Evolutionary conservation across 2,329 filamentous ascomycete genomes (phyloP).

Genomic region (Lasiodiplodia theobromae): DNA sequence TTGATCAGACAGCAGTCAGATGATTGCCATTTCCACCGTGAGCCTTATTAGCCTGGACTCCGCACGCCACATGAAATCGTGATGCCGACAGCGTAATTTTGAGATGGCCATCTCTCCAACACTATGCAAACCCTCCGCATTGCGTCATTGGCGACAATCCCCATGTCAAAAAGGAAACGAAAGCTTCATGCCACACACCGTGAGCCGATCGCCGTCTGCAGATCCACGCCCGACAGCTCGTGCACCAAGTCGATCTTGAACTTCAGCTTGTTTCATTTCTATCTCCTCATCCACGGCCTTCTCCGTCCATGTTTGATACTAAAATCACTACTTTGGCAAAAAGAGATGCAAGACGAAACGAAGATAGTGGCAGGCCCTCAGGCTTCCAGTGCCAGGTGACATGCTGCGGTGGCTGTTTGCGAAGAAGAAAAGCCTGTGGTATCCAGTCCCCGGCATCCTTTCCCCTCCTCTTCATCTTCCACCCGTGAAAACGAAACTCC

Average conservation of each 20-base stretch:
- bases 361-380: constrained; percentile 12
- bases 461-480: constrained; percentile 19
- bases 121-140: not conserved
- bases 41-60: no score
- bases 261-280: constrained; percentile 28
- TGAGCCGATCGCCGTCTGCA: not conserved
- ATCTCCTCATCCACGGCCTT: constrained; percentile 7
- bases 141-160: not conserved
- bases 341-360: constrained; percentile 22
- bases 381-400: constrained; percentile 13
- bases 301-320: constrained; percentile 15
- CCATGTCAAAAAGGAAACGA: not conserved
- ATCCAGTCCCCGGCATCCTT: constrained; percentile 26
- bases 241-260: not conserved
- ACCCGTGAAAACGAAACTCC: constrained; percentile 17
- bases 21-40: no score
- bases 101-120: not conserved
- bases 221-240: not conserved
- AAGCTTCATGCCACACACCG: not conserved
- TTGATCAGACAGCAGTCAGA: no score
- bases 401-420: constrained; percentile 11
- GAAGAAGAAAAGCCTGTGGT: constrained; percentile 18
- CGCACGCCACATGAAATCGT: no score
- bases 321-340: constrained; percentile 26
- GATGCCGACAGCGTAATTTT: no score